A percentile compares a stretch with the other conserved stretches of the same genome.
phyloP scores from a whole-genome alignment of 805 yeast genomes.

The Yarrowia sp. region DNA sequence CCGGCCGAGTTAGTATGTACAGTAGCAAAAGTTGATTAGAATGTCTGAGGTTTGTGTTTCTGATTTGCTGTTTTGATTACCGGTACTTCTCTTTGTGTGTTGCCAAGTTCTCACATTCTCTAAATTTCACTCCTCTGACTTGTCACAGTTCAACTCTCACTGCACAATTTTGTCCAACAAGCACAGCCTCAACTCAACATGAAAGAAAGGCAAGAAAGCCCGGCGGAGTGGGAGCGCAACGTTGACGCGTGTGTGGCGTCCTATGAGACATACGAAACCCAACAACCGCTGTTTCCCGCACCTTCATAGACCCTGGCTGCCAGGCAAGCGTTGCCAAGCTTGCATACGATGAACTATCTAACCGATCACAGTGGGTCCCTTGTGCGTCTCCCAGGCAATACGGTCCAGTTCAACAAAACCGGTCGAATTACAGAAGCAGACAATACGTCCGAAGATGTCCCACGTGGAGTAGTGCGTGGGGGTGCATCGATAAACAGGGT shows the following conservation, averaged over 20 bases:
- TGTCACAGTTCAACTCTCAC: neutral
- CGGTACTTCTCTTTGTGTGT: neutral
- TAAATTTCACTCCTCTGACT: no score
- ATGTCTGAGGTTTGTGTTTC: no score
- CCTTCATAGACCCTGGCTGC: neutral
- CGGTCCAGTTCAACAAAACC: no score
- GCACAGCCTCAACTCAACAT: slow-evolving; percentile 23
- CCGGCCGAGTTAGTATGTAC: no score
- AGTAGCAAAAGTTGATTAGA: neutral
- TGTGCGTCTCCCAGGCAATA: no score
- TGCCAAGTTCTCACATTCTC: no score
- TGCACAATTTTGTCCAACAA: neutral
- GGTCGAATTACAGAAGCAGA: no score
- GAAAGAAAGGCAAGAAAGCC: neutral
- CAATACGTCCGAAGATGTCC: no score
- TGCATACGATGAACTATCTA: slow-evolving; percentile 1
- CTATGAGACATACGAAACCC: slow-evolving; percentile 5
- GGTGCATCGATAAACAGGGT: no score
- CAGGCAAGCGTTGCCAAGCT: slow-evolving; percentile 1
- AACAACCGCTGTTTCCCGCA: no score
- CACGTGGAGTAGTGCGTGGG: no score
- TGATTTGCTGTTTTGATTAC: neutral
- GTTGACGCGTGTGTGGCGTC: neutral
- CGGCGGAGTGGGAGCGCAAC: no score
- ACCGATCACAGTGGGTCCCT: neutral